These are phyloP conservation scores for Suhomyces anneliseae DNA, from an alignment of 1,139 yeast species.

Conservation along the genomic window DNA sequence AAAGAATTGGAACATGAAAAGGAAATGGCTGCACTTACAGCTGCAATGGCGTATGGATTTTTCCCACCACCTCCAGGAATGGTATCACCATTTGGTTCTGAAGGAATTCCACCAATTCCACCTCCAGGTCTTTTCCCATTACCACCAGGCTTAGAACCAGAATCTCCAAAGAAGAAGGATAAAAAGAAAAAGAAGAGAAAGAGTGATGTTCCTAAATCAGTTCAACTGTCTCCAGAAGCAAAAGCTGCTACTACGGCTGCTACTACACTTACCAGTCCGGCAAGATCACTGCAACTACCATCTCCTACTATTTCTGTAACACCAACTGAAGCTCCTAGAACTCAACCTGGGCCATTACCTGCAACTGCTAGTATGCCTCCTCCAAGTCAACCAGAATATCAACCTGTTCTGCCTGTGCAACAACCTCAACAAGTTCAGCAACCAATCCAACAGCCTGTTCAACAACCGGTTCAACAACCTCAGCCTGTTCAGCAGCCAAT, in stretches of 20 bases:
- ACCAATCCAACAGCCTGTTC: conserved; percentile 5
- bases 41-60: conserved; percentile 15
- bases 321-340: conserved; percentile 1
- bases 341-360: conserved; percentile 4
- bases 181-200: conserved; percentile 16
- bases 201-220: conserved; percentile 1
- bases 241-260: not conserved
- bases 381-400: conserved; percentile 1
- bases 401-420: conserved; percentile 1
- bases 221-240: conserved; percentile 5
- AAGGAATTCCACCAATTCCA: conserved; percentile 15
- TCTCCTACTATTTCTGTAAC: conserved; percentile 5
- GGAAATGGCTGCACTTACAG: conserved; percentile 24
- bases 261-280: not conserved
- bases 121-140: conserved; percentile 16
- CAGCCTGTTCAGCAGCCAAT: conserved; percentile 1
- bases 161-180: conserved; percentile 16
- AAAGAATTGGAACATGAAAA: conserved; percentile 20
- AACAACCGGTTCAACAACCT: conserved; percentile 1
- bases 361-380: conserved; percentile 5
- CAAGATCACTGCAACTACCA: conserved; percentile 4
- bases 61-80: conserved; percentile 10
- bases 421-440: conserved; percentile 4
- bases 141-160: conserved; percentile 11
- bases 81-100: conserved; percentile 10